A percentile compares a stretch with the other conserved stretches of the same genome.
These are phyloP conservation scores for Monotropa hypopitys DNA, from an alignment of 179 eudicot species.

Conservation along the genomic window DNA sequence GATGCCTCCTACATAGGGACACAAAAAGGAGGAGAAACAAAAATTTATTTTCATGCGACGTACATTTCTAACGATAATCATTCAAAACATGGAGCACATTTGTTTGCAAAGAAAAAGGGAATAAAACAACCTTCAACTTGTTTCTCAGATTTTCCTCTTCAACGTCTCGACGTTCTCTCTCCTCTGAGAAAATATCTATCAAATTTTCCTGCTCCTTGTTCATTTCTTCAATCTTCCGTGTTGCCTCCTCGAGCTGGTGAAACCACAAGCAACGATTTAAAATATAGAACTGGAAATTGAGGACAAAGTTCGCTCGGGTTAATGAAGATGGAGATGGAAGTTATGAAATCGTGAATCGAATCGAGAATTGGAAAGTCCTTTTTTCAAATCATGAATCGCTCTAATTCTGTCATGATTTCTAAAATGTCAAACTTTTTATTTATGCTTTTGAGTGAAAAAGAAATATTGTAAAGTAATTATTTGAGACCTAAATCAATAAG, in stretches of 20 bases:
- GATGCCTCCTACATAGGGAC: constrained; percentile 48
- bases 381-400: no score
- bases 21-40: not conserved
- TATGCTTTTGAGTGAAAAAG: no score
- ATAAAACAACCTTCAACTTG: constrained; percentile 42
- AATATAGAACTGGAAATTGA: not conserved
- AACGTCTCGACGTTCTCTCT: constrained; percentile 64
- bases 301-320: no score
- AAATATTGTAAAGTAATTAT: no score
- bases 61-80: not conserved
- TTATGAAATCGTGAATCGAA: no score
- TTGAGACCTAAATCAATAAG: no score
- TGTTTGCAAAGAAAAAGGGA: not conserved
- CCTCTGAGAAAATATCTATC: constrained; percentile 70
- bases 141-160: constrained; percentile 69
- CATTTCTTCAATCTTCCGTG: constrained; percentile 34
- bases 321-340: not conserved
- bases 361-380: no score
- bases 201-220: constrained; percentile 71
- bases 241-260: constrained; percentile 55
- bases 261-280: not conserved
- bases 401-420: no score
- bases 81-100: not conserved
- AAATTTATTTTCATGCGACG: not conserved
- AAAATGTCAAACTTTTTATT: no score